These are phyloP conservation scores for Cladosporium cucumerinum DNA, from an alignment of 2,329 filamentous ascomycete species.

Conservation along the genomic window DNA sequence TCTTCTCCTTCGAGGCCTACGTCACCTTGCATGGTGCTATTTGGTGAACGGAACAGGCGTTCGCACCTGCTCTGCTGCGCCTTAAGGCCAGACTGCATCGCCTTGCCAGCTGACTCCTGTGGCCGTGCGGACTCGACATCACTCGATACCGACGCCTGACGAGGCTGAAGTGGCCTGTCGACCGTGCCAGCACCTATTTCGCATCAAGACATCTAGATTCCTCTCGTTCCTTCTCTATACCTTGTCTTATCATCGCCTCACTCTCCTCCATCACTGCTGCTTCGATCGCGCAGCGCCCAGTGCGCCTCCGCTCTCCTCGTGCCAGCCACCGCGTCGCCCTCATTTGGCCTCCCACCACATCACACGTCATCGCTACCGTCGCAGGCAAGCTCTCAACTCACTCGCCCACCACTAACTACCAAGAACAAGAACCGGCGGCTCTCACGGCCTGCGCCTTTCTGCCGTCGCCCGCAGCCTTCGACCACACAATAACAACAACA, in stretches of 20 bases:
- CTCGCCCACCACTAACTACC: neutral
- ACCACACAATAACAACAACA: neutral
- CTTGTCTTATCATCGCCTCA: neutral
- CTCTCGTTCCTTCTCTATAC: neutral
- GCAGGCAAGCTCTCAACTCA: neutral
- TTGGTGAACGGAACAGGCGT: neutral
- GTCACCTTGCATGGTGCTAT: neutral
- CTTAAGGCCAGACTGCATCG: neutral
- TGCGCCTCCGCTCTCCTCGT: neutral
- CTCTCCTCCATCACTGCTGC: neutral
- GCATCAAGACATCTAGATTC: neutral
- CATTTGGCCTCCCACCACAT: neutral
- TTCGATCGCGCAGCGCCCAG: neutral
- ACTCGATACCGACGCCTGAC: neutral
- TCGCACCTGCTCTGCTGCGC: neutral
- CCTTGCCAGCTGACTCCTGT: conserved; percentile 1
- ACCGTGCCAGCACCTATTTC: neutral
- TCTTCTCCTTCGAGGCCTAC: neutral
- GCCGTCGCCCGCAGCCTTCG: neutral
- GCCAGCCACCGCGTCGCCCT: conserved; percentile 7
- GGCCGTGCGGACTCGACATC: neutral
- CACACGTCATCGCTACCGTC: neutral
- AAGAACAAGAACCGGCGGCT: neutral
- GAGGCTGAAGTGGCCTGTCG: neutral
- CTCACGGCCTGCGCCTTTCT: conserved; percentile 12